Conservation (phyloP, 345 rosid species). For the Geranium brycei region DNA sequence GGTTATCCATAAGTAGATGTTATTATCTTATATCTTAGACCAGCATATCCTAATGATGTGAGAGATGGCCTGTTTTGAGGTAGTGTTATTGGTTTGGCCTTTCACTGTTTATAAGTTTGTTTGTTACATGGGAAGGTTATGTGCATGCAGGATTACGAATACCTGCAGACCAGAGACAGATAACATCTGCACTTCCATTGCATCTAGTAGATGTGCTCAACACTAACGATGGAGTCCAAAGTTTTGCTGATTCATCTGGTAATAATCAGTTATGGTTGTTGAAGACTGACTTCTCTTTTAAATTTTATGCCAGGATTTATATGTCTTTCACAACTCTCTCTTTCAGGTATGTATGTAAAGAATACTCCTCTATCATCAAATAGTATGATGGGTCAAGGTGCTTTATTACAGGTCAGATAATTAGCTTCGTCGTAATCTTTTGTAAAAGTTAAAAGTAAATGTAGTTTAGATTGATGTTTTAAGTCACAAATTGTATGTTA, state of each 20-base stretch:
- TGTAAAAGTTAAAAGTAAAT: neutral
- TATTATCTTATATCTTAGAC: neutral
- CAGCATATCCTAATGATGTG: neutral
- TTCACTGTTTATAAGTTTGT: neutral
- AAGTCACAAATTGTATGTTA: neutral
- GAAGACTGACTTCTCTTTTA: neutral
- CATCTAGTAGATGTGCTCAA: constrained; percentile 68
- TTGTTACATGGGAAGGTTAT: neutral
- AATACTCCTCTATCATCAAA: constrained; percentile 43
- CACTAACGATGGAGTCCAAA: constrained; percentile 43
- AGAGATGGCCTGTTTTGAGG: too few relatives aligned
- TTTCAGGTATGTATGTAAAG: constrained; percentile 58
- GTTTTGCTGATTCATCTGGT: constrained; percentile 51
- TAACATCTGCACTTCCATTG: constrained; percentile 64
- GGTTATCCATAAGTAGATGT: neutral
- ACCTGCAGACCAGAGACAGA: constrained; percentile 75
- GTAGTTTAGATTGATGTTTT: neutral
- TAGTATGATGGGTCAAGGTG: constrained; percentile 44
- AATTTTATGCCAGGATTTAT: neutral
- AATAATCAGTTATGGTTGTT: constrained; percentile 9
- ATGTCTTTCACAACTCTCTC: constrained; percentile 4
- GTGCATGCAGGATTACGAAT: constrained; percentile 51
- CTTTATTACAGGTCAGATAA: constrained; percentile 54
- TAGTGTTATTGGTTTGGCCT: neutral
- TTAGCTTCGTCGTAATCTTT: neutral